Base-by-base conservation (phyloP, 2,329 filamentous ascomycete species). In the Penicillium sumatraense region DNA sequence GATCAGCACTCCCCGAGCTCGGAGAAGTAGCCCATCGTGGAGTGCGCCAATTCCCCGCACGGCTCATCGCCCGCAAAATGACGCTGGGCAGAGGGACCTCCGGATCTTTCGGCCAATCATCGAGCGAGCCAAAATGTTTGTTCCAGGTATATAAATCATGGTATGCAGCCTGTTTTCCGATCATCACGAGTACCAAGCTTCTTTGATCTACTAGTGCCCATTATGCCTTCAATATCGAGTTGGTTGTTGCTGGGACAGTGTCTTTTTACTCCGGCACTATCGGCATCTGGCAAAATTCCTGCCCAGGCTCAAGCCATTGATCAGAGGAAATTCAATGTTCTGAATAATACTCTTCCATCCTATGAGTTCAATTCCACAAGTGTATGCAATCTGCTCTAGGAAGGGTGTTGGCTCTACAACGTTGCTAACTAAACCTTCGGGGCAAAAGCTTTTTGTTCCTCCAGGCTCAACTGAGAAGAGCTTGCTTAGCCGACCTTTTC, bases 1-100 rank as follows among this genome's bases (percentile, higher is more conserved):
- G 42, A 42, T 42, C 21, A 24, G 41, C 41, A 14, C 26, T 27
- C 41, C 3, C 21, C 61, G 36, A 68, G 69, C 4, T 51, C 27
- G 36, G 71, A 67, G 44, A 70, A 72, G 23, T 36, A 62, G 10
- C 57, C 58, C 35, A 54, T 54, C 10, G 48, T 27, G 24, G 50
- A 51, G 16, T 54, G n/a, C n/a, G 4, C 21, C n/a, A 20, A 10
- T 20, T 38, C 42, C 42, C 42, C 42, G 42, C 42, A 46, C 42
- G 27, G 27, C 42, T 9, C n/a, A 13, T 3, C 2, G 9, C 18
- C 24, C 27, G 27, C 23, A 20, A 24, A 6, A 46, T 31, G 42
- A 46, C 24, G 41, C 24, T 23, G 40, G 20, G 14, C 9, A 6
- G 40, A n/a, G 23, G 14, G 18, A 18, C 4, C 36, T 5, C 33